A percentile compares a stretch with the other conserved stretches of the same genome.
Evolutionary conservation across 768 basidiomycete genomes (phyloP).

Genomic region (Russula ochroleuca): DNA sequence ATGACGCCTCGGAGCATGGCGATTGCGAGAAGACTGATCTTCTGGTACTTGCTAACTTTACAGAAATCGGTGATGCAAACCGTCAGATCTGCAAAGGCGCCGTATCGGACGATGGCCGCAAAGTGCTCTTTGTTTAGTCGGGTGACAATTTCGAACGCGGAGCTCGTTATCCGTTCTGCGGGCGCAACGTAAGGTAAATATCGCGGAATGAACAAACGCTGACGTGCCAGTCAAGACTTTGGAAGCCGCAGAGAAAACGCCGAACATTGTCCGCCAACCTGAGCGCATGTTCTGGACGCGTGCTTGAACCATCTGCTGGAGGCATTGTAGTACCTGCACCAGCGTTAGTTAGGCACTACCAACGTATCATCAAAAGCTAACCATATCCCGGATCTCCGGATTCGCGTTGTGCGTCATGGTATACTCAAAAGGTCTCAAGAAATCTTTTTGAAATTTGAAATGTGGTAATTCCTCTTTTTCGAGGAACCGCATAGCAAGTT

Average conservation of each 20-base stretch:
- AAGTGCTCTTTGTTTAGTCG: constrained; percentile 90
- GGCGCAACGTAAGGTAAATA: not conserved
- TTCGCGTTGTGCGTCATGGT: constrained; percentile 97
- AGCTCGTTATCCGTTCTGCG: constrained; percentile 81
- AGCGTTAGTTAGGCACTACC: not conserved
- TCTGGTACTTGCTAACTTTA: constrained; percentile 99
- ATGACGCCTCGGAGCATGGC: constrained; percentile 94
- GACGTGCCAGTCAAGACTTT: constrained; percentile 78
- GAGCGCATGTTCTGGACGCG: constrained; percentile 93
- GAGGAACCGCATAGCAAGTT: constrained; percentile 96
- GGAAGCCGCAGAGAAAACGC: constrained; percentile 94
- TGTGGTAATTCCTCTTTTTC: constrained; percentile 98
- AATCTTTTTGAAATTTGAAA: constrained; percentile 99
- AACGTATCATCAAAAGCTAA: constrained; percentile 32
- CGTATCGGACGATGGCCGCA: constrained; percentile 82
- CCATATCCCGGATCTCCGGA: constrained; percentile 95
- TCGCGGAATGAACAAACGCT: not conserved
- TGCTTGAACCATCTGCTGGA: constrained; percentile 98
- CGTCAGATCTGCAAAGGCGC: constrained; percentile 92
- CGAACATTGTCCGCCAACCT: constrained; percentile 99
- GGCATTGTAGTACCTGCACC: constrained; percentile 84
- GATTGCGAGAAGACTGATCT: constrained; percentile 93
- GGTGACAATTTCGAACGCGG: constrained; percentile 95
- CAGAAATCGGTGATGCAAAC: constrained; percentile 99
- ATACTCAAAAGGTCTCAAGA: constrained; percentile 95